Conservation (phyloP, 352 stramenopile genomes). For the Phytophthora ohioensis region DNA sequence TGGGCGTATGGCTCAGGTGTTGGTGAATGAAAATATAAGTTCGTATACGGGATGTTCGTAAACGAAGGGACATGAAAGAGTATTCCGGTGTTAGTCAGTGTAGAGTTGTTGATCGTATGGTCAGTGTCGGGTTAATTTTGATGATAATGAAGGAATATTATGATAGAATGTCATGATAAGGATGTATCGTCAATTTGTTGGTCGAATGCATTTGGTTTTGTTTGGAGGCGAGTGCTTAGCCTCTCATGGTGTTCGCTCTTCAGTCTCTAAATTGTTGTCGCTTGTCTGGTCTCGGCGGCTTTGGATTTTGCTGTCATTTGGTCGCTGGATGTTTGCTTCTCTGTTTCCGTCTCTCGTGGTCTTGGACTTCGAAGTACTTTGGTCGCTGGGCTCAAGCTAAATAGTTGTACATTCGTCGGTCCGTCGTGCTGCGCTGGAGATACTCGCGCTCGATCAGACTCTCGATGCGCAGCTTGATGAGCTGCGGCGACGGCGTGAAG, state of each 20-base stretch:
- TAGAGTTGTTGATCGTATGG: background rate
- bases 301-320: constrained; percentile 1
- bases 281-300: constrained; percentile 5
- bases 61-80: background rate
- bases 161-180: constrained; percentile 22
- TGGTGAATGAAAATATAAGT: background rate
- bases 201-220: too few relatives aligned
- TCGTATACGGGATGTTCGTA: background rate
- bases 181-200: constrained; percentile 2
- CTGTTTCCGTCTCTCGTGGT: background rate
- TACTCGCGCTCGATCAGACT: constrained; percentile 99
- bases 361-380: constrained; percentile 6
- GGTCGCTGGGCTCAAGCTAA: constrained; percentile 86
- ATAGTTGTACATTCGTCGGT: constrained; percentile 98
- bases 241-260: background rate
- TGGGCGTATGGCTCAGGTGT: background rate
- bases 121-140: background rate
- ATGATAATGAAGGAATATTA: background rate
- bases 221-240: too few relatives aligned
- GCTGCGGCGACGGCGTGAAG: constrained; percentile 94
- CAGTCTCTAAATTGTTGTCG: constrained; percentile 6
- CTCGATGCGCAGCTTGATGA: constrained; percentile 99
- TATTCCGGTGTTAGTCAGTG: constrained; percentile 5
- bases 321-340: background rate
- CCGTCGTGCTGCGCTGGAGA: constrained; percentile 93